phyloP scores from a whole-genome alignment of 2,329 filamentous ascomycete species.

The Chaetomium olivaceum region DNA sequence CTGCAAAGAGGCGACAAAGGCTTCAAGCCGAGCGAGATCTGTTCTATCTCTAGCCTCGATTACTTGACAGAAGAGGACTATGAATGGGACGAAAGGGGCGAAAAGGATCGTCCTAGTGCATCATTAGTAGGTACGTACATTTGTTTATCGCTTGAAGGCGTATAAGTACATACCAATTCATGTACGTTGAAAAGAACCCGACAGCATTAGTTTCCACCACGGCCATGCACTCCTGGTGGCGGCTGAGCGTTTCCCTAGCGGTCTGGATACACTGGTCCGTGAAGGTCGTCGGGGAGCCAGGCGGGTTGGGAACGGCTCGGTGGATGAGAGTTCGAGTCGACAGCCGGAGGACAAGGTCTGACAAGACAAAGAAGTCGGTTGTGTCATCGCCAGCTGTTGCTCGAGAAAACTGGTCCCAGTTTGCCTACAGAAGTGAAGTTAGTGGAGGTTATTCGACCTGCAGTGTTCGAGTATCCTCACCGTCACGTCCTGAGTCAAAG shows the following conservation, averaged over 20 bases:
- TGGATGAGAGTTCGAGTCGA: constrained; percentile 50
- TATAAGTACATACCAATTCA: constrained; percentile 50
- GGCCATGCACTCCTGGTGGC: constrained; percentile 48
- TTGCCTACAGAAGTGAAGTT: background rate
- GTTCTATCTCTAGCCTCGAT: constrained; percentile 53
- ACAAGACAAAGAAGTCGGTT: constrained; percentile 21
- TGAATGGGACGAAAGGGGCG: constrained; percentile 60
- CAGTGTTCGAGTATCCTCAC: constrained; percentile 4
- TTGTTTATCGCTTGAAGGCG: no score
- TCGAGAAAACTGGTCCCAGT: background rate
- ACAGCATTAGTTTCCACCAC: constrained; percentile 42
- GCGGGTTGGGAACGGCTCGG: constrained; percentile 50
- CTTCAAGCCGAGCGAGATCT: constrained; percentile 56
- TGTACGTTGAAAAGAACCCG: constrained; percentile 48
- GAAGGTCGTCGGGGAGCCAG: constrained; percentile 48
- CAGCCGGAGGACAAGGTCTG: constrained; percentile 27
- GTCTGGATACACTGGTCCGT: constrained; percentile 50
- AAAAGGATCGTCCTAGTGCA: constrained; percentile 53
- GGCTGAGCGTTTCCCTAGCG: constrained; percentile 50
- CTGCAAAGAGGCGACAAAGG: constrained; percentile 58
- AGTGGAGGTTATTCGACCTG: background rate
- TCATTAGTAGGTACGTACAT: background rate
- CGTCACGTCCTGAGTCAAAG: background rate
- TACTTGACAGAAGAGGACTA: constrained; percentile 58
- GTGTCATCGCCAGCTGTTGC: constrained; percentile 14